A percentile compares a stretch with the other conserved stretches of the same genome.
Conservation (phyloP, 108 stramenopile species). For the Asterionellopsis glacialis region DNA sequence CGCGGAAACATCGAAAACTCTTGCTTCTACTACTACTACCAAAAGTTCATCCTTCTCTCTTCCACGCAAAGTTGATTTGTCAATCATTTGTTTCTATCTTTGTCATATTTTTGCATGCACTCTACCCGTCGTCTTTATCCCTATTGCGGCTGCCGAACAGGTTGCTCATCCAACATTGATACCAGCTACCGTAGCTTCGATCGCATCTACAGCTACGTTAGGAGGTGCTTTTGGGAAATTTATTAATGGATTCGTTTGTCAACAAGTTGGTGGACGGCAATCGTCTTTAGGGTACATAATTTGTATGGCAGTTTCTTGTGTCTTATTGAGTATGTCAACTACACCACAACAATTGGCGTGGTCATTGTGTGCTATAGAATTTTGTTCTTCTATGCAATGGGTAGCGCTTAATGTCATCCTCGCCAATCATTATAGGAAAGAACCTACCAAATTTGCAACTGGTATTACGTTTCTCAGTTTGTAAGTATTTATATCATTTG, state of each 20-base stretch:
- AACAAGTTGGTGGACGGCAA: slow-evolving; percentile 28
- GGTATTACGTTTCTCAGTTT: slow-evolving; percentile 29
- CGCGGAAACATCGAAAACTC: too few species aligned
- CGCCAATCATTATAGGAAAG: slow-evolving; percentile 8
- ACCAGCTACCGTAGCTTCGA: slow-evolving; percentile 7
- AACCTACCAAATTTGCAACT: slow-evolving; percentile 16
- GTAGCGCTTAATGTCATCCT: slow-evolving; percentile 20
- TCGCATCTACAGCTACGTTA: slow-evolving; percentile 11
- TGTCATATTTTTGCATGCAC: slow-evolving; percentile 22
- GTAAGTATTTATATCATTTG: too few species aligned
- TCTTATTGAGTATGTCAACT: not conserved
- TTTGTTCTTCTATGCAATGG: slow-evolving; percentile 38
- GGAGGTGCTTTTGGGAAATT: slow-evolving; percentile 37
- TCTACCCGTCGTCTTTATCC: slow-evolving; percentile 35
- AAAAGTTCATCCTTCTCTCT: too few species aligned
- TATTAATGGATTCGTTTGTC: slow-evolving; percentile 47
- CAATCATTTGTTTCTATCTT: slow-evolving; percentile 10
- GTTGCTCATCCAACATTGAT: slow-evolving; percentile 5
- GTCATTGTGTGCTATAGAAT: slow-evolving; percentile 24
- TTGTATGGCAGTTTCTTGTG: too few species aligned
- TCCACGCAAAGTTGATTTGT: too few species aligned
- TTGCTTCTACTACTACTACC: too few species aligned
- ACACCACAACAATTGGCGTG: slow-evolving; percentile 22
- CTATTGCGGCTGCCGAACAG: slow-evolving; percentile 22
- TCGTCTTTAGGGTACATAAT: too few species aligned